Evolutionary conservation across 495 filamentous ascomycete genomes (phyloP).

Genomic region (Margaritispora aquatica): DNA sequence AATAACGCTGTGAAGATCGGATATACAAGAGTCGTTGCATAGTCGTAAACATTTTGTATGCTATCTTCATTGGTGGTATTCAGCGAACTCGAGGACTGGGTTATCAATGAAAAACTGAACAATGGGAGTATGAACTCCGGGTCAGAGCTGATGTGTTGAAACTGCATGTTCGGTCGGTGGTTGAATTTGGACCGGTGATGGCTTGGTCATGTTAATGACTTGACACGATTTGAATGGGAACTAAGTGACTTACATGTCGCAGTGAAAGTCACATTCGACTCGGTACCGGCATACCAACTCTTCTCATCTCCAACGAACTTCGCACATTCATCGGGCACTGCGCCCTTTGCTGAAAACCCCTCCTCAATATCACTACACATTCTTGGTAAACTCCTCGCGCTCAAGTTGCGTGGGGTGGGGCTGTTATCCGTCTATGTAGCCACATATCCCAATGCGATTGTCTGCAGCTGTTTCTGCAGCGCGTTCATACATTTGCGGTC

Average conservation of each 20-base stretch:
- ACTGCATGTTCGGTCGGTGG: background rate
- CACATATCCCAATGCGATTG: background rate
- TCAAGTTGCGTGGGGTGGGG: background rate
- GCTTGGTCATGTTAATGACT: too few species aligned
- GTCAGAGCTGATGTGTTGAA: conserved; percentile 5
- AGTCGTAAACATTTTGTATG: background rate
- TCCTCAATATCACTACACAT: background rate
- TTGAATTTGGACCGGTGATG: conserved; percentile 5
- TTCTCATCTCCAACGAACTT: background rate
- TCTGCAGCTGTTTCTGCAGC: background rate
- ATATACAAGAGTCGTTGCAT: background rate
- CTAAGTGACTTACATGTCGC: background rate
- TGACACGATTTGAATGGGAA: background rate
- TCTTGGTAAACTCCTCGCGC: background rate
- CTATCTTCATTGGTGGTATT: background rate
- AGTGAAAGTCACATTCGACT: background rate
- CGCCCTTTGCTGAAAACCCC: background rate
- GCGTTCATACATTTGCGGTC: background rate
- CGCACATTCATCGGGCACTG: background rate
- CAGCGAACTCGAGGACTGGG: background rate
- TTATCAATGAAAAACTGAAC: background rate
- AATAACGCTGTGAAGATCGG: background rate
- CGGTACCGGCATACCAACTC: background rate
- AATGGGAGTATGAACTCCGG: background rate
- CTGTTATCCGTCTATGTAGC: background rate